Percentiles rank a stretch among this genome's conserved stretches.
Conservation (phyloP, 1,284 basidiomycete genomes). For the Microbotryomycetes sp. region DNA sequence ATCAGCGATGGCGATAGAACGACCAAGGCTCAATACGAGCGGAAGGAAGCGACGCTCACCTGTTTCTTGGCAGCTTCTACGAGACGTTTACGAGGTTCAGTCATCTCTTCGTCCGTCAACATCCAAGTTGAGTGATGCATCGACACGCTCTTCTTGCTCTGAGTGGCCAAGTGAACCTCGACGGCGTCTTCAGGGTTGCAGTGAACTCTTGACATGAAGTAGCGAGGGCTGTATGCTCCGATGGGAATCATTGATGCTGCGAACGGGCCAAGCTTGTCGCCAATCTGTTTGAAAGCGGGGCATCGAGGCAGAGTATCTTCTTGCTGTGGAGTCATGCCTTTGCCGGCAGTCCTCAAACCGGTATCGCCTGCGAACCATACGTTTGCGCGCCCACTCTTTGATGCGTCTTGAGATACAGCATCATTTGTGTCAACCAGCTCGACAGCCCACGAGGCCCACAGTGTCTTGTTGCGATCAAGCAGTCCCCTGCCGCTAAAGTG, state of each 20-base stretch:
- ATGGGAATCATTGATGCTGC: slow-evolving; percentile 43
- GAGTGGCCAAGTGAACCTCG: slow-evolving; percentile 56
- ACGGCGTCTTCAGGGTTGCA: slow-evolving; percentile 46
- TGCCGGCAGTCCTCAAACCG: slow-evolving; percentile 45
- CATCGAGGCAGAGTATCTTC: slow-evolving; percentile 54
- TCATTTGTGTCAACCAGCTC: slow-evolving; percentile 39
- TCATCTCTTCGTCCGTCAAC: slow-evolving; percentile 50
- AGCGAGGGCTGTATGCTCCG: slow-evolving; percentile 58
- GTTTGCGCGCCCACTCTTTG: slow-evolving; percentile 37
- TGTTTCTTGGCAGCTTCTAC: slow-evolving; percentile 50
- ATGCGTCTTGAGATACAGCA: slow-evolving; percentile 1
- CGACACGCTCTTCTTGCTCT: slow-evolving; percentile 53
- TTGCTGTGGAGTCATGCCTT: slow-evolving; percentile 46
- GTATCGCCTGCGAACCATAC: slow-evolving; percentile 68
- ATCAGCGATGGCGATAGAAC: too few species aligned
- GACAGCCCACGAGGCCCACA: slow-evolving; percentile 59
- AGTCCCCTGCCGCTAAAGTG: slow-evolving; percentile 48
- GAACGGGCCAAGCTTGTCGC: slow-evolving; percentile 56
- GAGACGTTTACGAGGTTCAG: slow-evolving; percentile 54
- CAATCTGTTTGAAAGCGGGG: slow-evolving; percentile 63
- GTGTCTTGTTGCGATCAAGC: slow-evolving; percentile 48
- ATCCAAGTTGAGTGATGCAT: slow-evolving; percentile 52
- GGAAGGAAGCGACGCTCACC: too few species aligned
- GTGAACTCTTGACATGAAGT: slow-evolving; percentile 24
- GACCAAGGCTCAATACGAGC: too few species aligned